phyloP scores from a whole-genome alignment of 2,329 filamentous ascomycete species.

The Monascus ruber region DNA sequence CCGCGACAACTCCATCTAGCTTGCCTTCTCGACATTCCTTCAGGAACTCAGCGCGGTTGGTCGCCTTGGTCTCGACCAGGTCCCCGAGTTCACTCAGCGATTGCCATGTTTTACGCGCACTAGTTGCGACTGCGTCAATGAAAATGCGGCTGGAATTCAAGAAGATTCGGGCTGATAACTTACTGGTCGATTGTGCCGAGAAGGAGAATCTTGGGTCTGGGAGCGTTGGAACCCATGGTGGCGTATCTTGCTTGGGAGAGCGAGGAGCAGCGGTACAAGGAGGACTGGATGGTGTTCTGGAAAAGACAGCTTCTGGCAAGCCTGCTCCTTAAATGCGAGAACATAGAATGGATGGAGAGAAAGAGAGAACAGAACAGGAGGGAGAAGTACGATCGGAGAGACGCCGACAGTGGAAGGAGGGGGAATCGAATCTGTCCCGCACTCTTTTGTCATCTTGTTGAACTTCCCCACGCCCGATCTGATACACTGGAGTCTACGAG shows the following conservation, averaged over 20 bases:
- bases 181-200: slow-evolving; percentile 55
- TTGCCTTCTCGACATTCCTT: slow-evolving; percentile 53
- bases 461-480: too few species aligned
- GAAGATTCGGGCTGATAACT: slow-evolving; percentile 16
- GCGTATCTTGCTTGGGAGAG: not conserved
- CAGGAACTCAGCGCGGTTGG: slow-evolving; percentile 55
- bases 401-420: too few species aligned
- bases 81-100: slow-evolving; percentile 51
- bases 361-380: too few species aligned
- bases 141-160: not conserved
- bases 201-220: slow-evolving; percentile 49
- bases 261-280: too few species aligned
- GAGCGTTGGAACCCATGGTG: slow-evolving; percentile 11
- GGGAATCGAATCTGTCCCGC: too few species aligned
- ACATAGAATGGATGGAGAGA: too few species aligned
- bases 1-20: slow-evolving; percentile 53
- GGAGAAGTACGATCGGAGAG: too few species aligned
- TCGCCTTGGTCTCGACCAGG: slow-evolving; percentile 51
- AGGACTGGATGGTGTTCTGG: too few species aligned
- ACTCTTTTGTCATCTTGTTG: too few species aligned
- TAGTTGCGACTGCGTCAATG: slow-evolving; percentile 8
- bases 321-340: too few species aligned
- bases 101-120: slow-evolving; percentile 54
- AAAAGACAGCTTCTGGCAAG: too few species aligned
- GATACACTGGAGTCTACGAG: too few species aligned